Evolutionary conservation across 805 yeast genomes (phyloP), one percentile per base, ranked within the genome.

Genomic region (Suhomyces vadensis): DNA sequence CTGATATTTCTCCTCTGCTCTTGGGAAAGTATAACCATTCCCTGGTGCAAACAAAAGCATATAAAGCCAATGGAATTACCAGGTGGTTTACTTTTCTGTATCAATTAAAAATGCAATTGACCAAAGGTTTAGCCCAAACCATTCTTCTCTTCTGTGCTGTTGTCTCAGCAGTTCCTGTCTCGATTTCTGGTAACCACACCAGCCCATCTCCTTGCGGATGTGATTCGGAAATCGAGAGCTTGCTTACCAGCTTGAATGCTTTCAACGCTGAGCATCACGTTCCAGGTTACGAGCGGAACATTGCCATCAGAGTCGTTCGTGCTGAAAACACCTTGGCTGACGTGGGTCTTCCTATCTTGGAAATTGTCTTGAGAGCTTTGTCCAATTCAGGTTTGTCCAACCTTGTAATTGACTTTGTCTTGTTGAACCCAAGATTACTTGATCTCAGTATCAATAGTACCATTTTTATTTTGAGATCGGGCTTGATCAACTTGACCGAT

Each of bases 301-400:
- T 54, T 27, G 57, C 62, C 2, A 35, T 42, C 6, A 47, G 56
- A 31, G 56, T 61, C 6, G 9, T 20, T 29, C 14, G 33, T 10
- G 33, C 14, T n/a, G 20, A 29, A 13, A 29, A 6, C 33, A 13
- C 19, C 14, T 16, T 14, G 33, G 7, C 33, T n/a, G 33, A 14
- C 16, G 19, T 7, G 7, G 46, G 56, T 38, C 29, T 52, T 31
- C 64, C 65, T 2, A 43, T 60, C 35, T 54, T 61, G 43, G 64
- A 60, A 29, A 35, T 44, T 22, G 46, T 60, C 17, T 53, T 59
- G 37, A 21, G 41, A 1, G 50, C 56, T 2, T 51, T 60, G 50
- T 51, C 51, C 19, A 55, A 58, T 25, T 43, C 61, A 4, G 56
- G 56, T n/a, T 43, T 61, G 31, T 60, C 59, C 26, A 51, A 44